Conservation (phyloP, 148 eudicot genomes). For the Camellia granthamiana region DNA sequence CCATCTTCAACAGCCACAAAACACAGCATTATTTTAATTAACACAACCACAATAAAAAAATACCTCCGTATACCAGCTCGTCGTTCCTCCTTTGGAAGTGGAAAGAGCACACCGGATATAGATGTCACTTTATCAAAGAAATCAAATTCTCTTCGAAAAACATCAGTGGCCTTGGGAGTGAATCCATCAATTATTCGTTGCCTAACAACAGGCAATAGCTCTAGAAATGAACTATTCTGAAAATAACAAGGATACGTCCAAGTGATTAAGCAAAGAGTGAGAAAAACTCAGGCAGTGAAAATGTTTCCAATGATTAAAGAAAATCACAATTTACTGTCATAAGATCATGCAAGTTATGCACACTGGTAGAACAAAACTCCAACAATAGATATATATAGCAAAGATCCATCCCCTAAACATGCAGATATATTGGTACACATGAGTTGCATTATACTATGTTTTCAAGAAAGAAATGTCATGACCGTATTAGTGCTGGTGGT, state of each 20-base stretch:
- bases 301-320: conserved; percentile 1
- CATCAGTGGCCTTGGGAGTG: conserved; percentile 62
- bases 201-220: conserved; percentile 64
- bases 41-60: conserved; percentile 1
- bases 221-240: conserved; percentile 69
- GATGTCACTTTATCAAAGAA: conserved; percentile 98
- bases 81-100: conserved; percentile 90
- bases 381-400: background rate
- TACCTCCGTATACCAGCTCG: conserved; percentile 96
- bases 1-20: conserved; percentile 2
- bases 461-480: too few species aligned
- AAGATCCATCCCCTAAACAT: background rate
- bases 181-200: conserved; percentile 81
- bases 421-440: background rate
- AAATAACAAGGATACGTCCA: conserved; percentile 14
- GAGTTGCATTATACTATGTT: too few species aligned
- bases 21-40: background rate
- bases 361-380: background rate
- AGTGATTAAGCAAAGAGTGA: background rate
- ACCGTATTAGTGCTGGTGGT: background rate
- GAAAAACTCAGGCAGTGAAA: background rate
- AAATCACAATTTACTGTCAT: background rate
- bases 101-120: conserved; percentile 82
- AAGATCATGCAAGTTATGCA: conserved; percentile 7
- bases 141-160: conserved; percentile 85